These are phyloP conservation scores for Aspergillus ellipticus DNA, from an alignment of 495 filamentous ascomycete species.

Conservation along the genomic window DNA sequence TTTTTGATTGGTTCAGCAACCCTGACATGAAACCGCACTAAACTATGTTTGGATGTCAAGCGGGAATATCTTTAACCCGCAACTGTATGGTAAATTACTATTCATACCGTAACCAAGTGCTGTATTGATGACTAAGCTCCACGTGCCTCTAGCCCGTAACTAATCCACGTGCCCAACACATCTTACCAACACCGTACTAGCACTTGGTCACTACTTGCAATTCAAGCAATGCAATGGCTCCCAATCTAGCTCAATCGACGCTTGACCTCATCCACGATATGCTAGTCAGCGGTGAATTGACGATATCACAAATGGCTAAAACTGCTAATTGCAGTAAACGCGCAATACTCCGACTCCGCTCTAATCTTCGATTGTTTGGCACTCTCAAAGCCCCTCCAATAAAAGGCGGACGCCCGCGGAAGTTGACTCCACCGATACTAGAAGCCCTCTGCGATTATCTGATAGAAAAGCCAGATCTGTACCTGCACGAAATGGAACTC, in stretches of 20 bases:
- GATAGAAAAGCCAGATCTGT: constrained; percentile 19
- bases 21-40: too few relatives aligned
- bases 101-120: too few relatives aligned
- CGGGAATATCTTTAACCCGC: too few relatives aligned
- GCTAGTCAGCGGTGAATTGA: constrained; percentile 16
- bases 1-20: too few relatives aligned
- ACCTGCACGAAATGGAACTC: constrained; percentile 21
- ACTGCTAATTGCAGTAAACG: constrained; percentile 24
- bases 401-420: constrained; percentile 14
- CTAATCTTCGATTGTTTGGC: constrained; percentile 26
- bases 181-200: too few relatives aligned
- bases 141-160: too few relatives aligned
- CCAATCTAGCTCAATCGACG: constrained; percentile 7
- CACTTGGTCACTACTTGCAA: neutral
- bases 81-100: too few relatives aligned
- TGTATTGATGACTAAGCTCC: too few relatives aligned
- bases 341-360: constrained; percentile 11
- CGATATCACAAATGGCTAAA: constrained; percentile 20
- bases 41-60: too few relatives aligned
- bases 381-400: constrained; percentile 20
- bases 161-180: too few relatives aligned
- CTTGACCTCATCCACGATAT: constrained; percentile 22
- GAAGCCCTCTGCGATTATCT: constrained; percentile 25
- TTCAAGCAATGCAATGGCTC: constrained; percentile 10
- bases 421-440: constrained; percentile 27